phyloP scores from a whole-genome alignment of 129 eudicot species.

The Logfia minima region DNA sequence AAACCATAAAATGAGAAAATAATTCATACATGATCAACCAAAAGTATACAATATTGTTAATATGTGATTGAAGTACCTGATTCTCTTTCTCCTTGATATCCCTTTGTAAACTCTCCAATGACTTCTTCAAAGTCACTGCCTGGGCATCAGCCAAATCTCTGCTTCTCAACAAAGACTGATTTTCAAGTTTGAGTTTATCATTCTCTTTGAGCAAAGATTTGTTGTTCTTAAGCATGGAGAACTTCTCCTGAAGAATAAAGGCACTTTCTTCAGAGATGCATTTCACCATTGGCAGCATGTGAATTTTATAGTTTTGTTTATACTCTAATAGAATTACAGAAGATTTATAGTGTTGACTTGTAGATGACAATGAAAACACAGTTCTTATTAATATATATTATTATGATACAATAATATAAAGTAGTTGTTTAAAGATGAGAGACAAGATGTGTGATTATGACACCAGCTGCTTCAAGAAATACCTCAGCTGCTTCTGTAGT shows the following conservation, averaged over 20 bases:
- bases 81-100: conserved; percentile 80
- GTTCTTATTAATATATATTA: too few relatives aligned
- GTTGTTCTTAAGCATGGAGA: conserved; percentile 68
- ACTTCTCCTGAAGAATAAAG: conserved; percentile 68
- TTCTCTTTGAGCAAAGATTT: conserved; percentile 69
- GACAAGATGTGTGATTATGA: conserved; percentile 26
- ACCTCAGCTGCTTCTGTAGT: conserved; percentile 98
- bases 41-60: conserved; percentile 19
- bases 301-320: neutral
- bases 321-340: neutral
- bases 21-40: conserved; percentile 21
- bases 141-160: conserved; percentile 79
- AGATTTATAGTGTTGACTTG: neutral
- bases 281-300: conserved; percentile 15
- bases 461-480: conserved; percentile 33
- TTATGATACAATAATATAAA: too few relatives aligned
- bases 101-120: conserved; percentile 70
- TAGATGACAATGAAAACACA: neutral
- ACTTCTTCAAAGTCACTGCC: conserved; percentile 55
- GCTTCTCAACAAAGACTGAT: conserved; percentile 51
- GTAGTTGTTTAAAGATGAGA: neutral
- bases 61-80: conserved; percentile 42
- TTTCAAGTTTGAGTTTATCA: conserved; percentile 57
- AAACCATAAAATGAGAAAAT: conserved; percentile 19
- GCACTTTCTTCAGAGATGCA: conserved; percentile 25